These are phyloP conservation scores for Chloroidium sp. DNA, from an alignment of 163 green algal genomes.

Conservation along the genomic window DNA sequence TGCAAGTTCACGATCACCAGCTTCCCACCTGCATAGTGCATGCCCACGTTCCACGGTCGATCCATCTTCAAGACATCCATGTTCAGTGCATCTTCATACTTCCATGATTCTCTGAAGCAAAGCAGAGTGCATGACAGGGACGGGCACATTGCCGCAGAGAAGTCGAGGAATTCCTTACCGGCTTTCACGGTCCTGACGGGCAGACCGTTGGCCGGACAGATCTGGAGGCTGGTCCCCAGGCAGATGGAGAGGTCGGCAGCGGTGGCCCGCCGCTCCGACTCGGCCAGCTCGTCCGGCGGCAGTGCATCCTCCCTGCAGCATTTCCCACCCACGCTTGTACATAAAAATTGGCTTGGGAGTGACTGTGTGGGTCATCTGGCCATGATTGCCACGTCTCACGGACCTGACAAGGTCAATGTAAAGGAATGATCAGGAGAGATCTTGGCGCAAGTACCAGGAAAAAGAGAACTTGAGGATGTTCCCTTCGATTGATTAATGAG, in stretches of 20 bases:
- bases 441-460: no score
- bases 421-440: no score
- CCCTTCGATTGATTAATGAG: no score
- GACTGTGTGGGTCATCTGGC: no score
- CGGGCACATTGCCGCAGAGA: neutral
- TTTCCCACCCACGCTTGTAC: no score
- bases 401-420: no score
- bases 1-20: slow-evolving; percentile 93
- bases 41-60: neutral
- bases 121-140: neutral
- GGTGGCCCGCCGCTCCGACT: slow-evolving; percentile 45
- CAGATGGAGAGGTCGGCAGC: slow-evolving; percentile 72
- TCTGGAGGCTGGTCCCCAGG: slow-evolving; percentile 88
- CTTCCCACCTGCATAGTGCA: slow-evolving; percentile 47
- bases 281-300: slow-evolving; percentile 68
- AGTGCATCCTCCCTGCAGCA: slow-evolving; percentile 74
- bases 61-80: neutral
- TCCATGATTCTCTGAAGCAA: neutral
- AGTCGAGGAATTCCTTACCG: slow-evolving; percentile 3
- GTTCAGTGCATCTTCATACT: no score
- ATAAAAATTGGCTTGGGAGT: no score
- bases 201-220: slow-evolving; percentile 78
- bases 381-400: no score
- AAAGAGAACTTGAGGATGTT: no score
- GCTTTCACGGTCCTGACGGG: slow-evolving; percentile 41